Evolutionary conservation across 1,284 basidiomycete species (phyloP).

Genomic region (Sanguinoderma infundibulare): DNA sequence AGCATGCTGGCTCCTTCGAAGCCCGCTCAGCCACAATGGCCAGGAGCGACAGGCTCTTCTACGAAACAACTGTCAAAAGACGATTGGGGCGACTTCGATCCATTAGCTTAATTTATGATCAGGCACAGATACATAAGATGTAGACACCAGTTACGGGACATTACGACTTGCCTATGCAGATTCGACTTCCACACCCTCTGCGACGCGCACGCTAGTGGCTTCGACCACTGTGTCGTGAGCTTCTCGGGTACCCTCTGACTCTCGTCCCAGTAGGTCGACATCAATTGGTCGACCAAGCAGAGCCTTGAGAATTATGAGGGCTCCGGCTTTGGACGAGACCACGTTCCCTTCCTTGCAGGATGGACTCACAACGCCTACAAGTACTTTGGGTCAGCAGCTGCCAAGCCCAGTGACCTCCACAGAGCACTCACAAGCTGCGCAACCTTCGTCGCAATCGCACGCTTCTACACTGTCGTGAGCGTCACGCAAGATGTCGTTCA

Average conservation of each 20-base stretch:
- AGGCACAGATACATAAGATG: conserved; percentile 24
- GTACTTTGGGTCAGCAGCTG: neutral
- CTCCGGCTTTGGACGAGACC: conserved; percentile 76
- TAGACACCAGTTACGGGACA: conserved; percentile 11
- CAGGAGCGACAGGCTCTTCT: conserved; percentile 31
- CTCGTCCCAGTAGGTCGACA: conserved; percentile 41
- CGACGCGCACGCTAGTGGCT: conserved; percentile 51
- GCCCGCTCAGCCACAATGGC: conserved; percentile 54
- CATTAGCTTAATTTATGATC: conserved; percentile 47
- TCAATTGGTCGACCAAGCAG: conserved; percentile 62
- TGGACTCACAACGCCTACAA: conserved; percentile 63
- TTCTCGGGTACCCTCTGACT: conserved; percentile 24
- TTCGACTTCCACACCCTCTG: conserved; percentile 58
- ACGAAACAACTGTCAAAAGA: conserved; percentile 58
- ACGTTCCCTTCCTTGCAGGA: conserved; percentile 69
- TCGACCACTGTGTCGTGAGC: conserved; percentile 55
- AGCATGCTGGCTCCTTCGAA: conserved; percentile 62
- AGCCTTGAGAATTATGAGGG: conserved; percentile 65
- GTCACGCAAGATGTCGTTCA: conserved; percentile 64
- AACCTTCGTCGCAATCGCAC: conserved; percentile 78
- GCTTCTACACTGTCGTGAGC: conserved; percentile 68
- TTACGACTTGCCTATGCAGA: conserved; percentile 23
- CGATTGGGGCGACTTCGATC: conserved; percentile 84
- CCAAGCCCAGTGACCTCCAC: neutral
- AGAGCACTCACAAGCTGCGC: conserved; percentile 63